Evolutionary conservation across 1,284 basidiomycete species (phyloP), one percentile per base, ranked within the genome.

Genomic region (Boletellus deceptivus): DNA sequence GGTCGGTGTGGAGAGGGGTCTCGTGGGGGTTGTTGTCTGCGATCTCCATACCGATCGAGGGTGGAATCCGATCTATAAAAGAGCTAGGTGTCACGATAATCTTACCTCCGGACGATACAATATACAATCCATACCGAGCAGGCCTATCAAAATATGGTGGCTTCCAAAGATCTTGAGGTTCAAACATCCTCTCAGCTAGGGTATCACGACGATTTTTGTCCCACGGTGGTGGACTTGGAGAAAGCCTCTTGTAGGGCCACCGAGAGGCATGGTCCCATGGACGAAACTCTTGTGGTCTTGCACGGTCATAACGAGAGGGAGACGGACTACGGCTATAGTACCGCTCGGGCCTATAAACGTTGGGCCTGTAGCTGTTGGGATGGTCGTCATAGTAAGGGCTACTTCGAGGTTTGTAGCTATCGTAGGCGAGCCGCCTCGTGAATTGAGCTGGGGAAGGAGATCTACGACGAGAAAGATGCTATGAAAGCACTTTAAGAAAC

Each of bases 151-250:
- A 64, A 59, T 81, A 80, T 11, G 68, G 69, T 56, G 85, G 79
- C 62, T 83, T 86, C 87, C 87, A 89, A 43, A 72, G 69, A 24
- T 82, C 80, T 33, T 84, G 85, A 20, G 86, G 83, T 65, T 88
- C 86, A 61, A 87, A 82, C 74, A 82, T 78, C 54, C 83, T 73
- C 52, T 78, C 75, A 22, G 79, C 73, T 52, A 78, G 63, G 49
- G 63, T 68, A 54, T 76, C 77, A 49, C 73, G 74, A 48, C 67
- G 65, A 58, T 39, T 63, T 59, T 50, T 66, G 46, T 68, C 67
- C 53, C 59, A 64, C 48, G 68, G 57, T 27, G 70, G 61, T 48
- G 71, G 63, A 52, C 71, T 62, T 41, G 73, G 62, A 37, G 69
- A 62, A 38, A 69, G 55, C 54, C 59, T 60, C 38, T 62, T 65